Conservation (phyloP, 2,329 filamentous ascomycete genomes). For the Aspergillus puulaauensis region DNA sequence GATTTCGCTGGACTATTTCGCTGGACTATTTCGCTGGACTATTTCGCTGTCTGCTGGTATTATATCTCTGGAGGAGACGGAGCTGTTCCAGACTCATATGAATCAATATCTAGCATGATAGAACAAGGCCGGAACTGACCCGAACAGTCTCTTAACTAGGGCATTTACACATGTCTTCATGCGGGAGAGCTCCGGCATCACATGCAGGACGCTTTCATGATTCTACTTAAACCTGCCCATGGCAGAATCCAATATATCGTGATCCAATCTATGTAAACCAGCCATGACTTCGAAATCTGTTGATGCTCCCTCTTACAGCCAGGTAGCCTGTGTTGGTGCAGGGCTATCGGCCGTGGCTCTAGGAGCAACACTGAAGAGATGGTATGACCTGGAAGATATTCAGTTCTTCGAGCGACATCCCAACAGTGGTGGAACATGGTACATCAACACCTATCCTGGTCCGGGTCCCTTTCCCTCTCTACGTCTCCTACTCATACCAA, state of each 20-base stretch:
- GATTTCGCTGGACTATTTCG: neutral
- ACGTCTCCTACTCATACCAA: constrained; percentile 3
- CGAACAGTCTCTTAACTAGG: too few relatives aligned
- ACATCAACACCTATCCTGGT: constrained; percentile 59
- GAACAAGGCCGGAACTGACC: too few relatives aligned
- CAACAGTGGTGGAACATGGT: constrained; percentile 62
- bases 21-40: neutral
- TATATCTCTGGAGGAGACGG: neutral
- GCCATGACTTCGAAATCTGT: neutral
- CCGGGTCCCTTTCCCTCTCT: neutral
- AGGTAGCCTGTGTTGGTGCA: constrained; percentile 50
- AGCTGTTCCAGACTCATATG: neutral
- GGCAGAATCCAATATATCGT: too few relatives aligned
- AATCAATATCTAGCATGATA: too few relatives aligned
- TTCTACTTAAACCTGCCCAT: too few relatives aligned
- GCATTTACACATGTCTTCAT: too few relatives aligned
- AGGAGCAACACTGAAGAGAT: constrained; percentile 57
- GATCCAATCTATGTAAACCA: neutral
- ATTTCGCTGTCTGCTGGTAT: too few relatives aligned
- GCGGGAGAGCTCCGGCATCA: too few relatives aligned
- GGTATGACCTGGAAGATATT: constrained; percentile 59
- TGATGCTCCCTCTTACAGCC: constrained; percentile 22
- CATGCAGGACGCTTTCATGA: too few relatives aligned
- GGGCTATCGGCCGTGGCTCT: constrained; percentile 62
- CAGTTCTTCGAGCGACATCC: constrained; percentile 58